Evolutionary conservation across 805 yeast genomes (phyloP), one percentile per base, ranked within the genome.

Genomic region (Candida chilensis): DNA sequence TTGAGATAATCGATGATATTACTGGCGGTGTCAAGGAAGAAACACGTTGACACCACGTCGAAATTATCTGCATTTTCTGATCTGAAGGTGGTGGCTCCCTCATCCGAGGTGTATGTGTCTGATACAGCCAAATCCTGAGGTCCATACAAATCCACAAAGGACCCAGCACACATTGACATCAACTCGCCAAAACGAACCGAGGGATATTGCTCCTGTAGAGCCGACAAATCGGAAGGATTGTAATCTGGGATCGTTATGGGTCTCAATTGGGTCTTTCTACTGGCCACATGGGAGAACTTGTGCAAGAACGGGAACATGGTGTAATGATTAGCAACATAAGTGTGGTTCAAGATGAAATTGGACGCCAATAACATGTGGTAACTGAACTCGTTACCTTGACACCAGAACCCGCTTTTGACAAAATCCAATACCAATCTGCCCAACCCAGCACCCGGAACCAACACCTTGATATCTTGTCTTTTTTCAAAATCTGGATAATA

Each of bases 101-200:
- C 53, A 31, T 62, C 70, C 5, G 42, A 34, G 3, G 64, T 45
- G 37, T 57, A 63, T 1, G 54, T 41, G 2, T 58, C 64, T 2
- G 64, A 46, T 4, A 50, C 29, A 11, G 48, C 44, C 29, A 62
- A 37, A 29, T 52, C 47, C 1, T 52, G 45, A 0, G 78, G 75
- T 0, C 84, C 83, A 45, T 77, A 78, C 12, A 79, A 52, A 37
- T 79, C 87, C 4, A 66, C 64, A 45, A 82, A 82, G 0, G 83
- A 75, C 0, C 92, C 92, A 0, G 86, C 75, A 1, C 75, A 67
- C 68, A 81, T 78, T 0, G 83, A 71, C 81, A 82, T 72, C 27
- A 73, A 48, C 5, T 73, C 74, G 10, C 47, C 58, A 20, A 63
- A 64, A 0, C 64, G 63, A 2, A 71, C 57, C 0, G 39, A 32